A percentile compares a stretch with the other conserved stretches of the same genome.
Conservation (phyloP, 345 rosid genomes). For the Sonneratia alba region DNA sequence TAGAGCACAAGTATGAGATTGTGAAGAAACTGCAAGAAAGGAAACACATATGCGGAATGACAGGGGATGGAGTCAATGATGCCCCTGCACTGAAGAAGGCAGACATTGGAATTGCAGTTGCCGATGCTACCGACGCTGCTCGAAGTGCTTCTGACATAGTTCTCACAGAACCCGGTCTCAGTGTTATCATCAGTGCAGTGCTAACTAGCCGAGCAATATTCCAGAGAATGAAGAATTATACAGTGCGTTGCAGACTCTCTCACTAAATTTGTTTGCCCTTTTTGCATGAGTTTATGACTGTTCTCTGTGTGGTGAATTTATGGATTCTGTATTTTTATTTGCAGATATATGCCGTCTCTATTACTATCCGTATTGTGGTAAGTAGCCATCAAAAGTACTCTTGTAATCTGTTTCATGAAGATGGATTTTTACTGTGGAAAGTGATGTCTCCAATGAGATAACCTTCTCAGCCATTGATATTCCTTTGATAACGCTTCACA, state of each 20-base stretch:
- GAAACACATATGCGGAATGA: slow-evolving; percentile 89
- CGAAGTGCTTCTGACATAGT: slow-evolving; percentile 71
- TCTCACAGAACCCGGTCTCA: slow-evolving; percentile 75
- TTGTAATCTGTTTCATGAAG: neutral
- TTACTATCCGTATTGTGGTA: slow-evolving; percentile 90
- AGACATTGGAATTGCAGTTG: slow-evolving; percentile 90
- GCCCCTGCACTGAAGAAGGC: slow-evolving; percentile 96
- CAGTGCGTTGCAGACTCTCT: slow-evolving; percentile 27
- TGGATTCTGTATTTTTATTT: neutral
- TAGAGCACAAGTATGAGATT: slow-evolving; percentile 94
- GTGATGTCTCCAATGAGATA: neutral
- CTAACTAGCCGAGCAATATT: slow-evolving; percentile 81
- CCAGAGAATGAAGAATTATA: slow-evolving; percentile 96
- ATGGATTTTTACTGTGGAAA: neutral
- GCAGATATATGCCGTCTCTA: slow-evolving; percentile 90
- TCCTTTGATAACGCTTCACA: neutral
- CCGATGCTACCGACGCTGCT: slow-evolving; percentile 91
- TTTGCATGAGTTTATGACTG: neutral
- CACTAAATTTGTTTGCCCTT: neutral
- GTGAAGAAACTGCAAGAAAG: slow-evolving; percentile 84
- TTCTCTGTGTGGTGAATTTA: neutral
- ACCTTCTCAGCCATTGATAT: neutral
- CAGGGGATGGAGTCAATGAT: slow-evolving; percentile 95
- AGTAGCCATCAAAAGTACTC: slow-evolving; percentile 13
- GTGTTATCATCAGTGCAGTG: slow-evolving; percentile 89